Evolutionary conservation across 2,329 filamentous ascomycete genomes (phyloP), one percentile per base, ranked within the genome.

Genomic region (Gliomastix tumulicola): DNA sequence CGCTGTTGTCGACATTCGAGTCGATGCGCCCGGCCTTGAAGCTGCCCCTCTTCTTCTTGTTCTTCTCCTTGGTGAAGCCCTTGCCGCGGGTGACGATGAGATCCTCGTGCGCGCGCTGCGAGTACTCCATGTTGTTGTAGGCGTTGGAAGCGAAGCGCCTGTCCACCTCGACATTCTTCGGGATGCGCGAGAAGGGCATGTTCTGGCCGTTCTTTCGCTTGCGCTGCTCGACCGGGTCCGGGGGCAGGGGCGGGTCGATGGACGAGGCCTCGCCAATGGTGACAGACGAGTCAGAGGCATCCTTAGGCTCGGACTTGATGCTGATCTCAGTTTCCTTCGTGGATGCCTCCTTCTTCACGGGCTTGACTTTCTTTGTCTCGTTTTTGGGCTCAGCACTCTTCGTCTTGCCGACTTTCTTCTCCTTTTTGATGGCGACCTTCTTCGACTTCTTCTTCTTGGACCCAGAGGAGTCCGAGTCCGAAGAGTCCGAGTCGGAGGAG

Each of bases 1-100:
- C 84, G 40, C 86, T 84, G 63, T 90, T 89, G 45, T 84, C 83
- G 16, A 82, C 79, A 12, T 73, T 65, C 36, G 90, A 84, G 56
- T 98, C 89, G 51, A 98, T 94, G 36, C 74, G 63, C 7, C 92
- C 92, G 31, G 92, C 92, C 33, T 84, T 80, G 71, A 95, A 98
- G 47, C 83, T 87, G 35, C 92, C 92, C 49, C 80, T 74, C 74
- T 88, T 89, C 75, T 88, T 92, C 74, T 98, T 98, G 67, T 98
- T 98, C 80, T 98, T 98, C 70, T 97, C 92, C 71, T 98, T 98
- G 41, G 90, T 97, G 65, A 98, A 98, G 5, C 88, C 88, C 68
- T 96, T 97, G 52, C 92, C 92, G 58, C 84, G 87, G 21, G 90
- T 97, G 27, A 95, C 76, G 34, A 88, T 86, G 44, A 98, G 67